phyloP scores from a whole-genome alignment of 2,329 filamentous ascomycete genomes.

The Calycina herbarum region DNA sequence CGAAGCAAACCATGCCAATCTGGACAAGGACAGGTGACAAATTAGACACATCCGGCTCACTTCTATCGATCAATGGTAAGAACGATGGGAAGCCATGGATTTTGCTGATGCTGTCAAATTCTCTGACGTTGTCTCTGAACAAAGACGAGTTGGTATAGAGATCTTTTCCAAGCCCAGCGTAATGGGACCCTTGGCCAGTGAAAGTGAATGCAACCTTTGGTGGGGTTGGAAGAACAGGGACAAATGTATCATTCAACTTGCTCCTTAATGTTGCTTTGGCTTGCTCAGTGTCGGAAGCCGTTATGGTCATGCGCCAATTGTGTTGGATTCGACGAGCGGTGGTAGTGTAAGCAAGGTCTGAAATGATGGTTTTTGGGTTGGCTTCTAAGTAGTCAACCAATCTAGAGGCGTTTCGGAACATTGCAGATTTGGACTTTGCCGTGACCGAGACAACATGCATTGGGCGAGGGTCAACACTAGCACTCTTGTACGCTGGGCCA shows the following conservation, averaged over 20 bases:
- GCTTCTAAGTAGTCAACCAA: slow-evolving; percentile 29
- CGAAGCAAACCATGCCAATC: slow-evolving; percentile 52
- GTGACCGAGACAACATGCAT: slow-evolving; percentile 48
- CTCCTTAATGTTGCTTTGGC: slow-evolving; percentile 49
- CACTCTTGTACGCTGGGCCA: slow-evolving; percentile 36
- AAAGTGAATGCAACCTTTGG: slow-evolving; percentile 35
- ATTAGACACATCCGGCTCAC: slow-evolving; percentile 40
- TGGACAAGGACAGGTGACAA: slow-evolving; percentile 54
- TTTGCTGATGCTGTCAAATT: slow-evolving; percentile 24
- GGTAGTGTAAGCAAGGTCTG: slow-evolving; percentile 37
- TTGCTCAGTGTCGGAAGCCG: slow-evolving; percentile 44
- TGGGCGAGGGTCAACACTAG: slow-evolving; percentile 43
- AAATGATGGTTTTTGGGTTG: slow-evolving; percentile 27
- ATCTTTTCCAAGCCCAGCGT: slow-evolving; percentile 25
- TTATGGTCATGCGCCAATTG: slow-evolving; percentile 54
- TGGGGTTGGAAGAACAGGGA: slow-evolving; percentile 38
- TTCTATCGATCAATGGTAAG: slow-evolving; percentile 45
- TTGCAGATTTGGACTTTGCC: slow-evolving; percentile 43
- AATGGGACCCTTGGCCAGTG: slow-evolving; percentile 42
- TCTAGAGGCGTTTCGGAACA: slow-evolving; percentile 31
- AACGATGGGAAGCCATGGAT: slow-evolving; percentile 29
- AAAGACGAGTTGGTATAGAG: slow-evolving; percentile 41
- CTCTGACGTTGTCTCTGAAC: slow-evolving; percentile 23
- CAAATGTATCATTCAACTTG: slow-evolving; percentile 46
- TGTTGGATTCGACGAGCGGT: slow-evolving; percentile 57